Evolutionary conservation across 768 basidiomycete genomes (phyloP).

Genomic region (Clitopilus passeckerianus): DNA sequence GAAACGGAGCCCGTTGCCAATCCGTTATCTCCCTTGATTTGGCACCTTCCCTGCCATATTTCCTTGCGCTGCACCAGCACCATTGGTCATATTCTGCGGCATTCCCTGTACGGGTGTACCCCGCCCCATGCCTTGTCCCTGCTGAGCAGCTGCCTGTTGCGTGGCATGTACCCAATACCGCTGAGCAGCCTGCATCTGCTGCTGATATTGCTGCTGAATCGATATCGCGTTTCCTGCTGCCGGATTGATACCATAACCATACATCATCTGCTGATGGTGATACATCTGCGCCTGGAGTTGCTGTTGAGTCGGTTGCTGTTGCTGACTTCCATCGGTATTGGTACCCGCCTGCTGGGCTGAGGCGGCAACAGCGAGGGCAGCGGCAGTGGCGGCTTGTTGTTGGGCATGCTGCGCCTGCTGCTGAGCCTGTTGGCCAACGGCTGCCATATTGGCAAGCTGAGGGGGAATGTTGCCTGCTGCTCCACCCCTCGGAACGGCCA

Average conservation of each 20-base stretch:
- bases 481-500: constrained; percentile 7
- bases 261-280: not conserved
- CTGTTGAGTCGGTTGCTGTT: constrained; percentile 5
- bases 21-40: not conserved
- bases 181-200: not conserved
- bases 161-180: not conserved
- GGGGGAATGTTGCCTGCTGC: constrained; percentile 5
- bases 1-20: not conserved
- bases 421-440: constrained; percentile 8
- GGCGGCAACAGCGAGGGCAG: constrained; percentile 7
- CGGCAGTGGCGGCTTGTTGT: constrained; percentile 5
- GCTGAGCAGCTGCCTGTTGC: not conserved
- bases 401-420: constrained; percentile 10
- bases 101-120: not conserved
- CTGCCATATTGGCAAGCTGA: constrained; percentile 13
- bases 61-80: not conserved
- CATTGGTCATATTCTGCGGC: not conserved
- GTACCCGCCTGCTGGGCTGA: constrained; percentile 4
- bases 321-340: constrained; percentile 4
- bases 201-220: not conserved
- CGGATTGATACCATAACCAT: not conserved
- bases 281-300: constrained; percentile 10
- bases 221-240: not conserved
- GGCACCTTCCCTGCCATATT: not conserved
- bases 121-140: not conserved